Conservation (phyloP, 805 yeast genomes). For the Sugiyamaella chiloensis region DNA sequence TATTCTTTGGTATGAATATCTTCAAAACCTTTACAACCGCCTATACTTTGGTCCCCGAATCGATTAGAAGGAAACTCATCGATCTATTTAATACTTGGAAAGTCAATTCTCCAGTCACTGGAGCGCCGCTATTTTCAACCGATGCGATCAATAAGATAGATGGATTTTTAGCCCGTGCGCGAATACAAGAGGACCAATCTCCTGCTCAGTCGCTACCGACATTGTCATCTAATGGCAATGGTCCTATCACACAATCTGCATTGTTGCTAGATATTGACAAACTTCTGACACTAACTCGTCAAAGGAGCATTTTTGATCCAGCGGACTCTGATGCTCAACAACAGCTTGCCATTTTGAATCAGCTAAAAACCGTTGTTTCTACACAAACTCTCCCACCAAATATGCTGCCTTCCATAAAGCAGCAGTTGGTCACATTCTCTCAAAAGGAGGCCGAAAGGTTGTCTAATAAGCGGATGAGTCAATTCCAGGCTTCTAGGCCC, state of each 20-base stretch:
- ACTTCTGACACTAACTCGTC: conserved; percentile 25
- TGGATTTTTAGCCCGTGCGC: conserved; percentile 47
- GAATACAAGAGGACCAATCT: conserved; percentile 26
- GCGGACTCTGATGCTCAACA: conserved; percentile 30
- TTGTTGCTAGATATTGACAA: conserved; percentile 32
- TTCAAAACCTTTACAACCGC: conserved; percentile 70
- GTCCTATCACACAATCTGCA: conserved; percentile 23
- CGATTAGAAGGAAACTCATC: conserved; percentile 67
- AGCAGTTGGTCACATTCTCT: conserved; percentile 29
- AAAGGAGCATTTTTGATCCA: conserved; percentile 24
- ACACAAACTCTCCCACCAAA: conserved; percentile 30
- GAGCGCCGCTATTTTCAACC: conserved; percentile 72
- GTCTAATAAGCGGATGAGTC: conserved; percentile 1
- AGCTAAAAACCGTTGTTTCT: conserved; percentile 29
- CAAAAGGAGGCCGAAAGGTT: conserved; percentile 30
- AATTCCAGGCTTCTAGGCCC: neutral
- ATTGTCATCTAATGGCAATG: neutral
- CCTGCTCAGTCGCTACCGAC: conserved; percentile 3
- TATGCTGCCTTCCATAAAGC: conserved; percentile 29
- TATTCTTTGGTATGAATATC: conserved; percentile 65
- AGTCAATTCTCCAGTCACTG: conserved; percentile 50
- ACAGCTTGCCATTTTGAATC: conserved; percentile 30
- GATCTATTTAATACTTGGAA: conserved; percentile 89
- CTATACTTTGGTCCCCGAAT: conserved; percentile 74
- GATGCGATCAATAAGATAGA: conserved; percentile 72